Conservation (phyloP, 768 basidiomycete species). For the Russula dissimulans region DNA sequence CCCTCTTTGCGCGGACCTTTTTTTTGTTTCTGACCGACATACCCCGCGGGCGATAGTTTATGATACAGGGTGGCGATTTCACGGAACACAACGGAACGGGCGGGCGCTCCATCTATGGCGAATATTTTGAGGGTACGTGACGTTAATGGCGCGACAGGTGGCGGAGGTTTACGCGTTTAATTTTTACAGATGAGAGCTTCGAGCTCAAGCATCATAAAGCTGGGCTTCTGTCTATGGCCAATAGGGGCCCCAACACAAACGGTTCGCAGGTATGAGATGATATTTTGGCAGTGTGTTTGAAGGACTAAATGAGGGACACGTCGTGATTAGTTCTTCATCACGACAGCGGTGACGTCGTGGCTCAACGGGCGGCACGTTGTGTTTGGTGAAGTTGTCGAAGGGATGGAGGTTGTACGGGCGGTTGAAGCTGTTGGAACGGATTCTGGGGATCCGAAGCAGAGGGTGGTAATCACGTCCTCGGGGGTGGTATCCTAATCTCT, state of each 20-base stretch:
- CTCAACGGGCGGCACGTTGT: constrained; percentile 36
- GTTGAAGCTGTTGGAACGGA: constrained; percentile 26
- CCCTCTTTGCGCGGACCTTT: constrained; percentile 29
- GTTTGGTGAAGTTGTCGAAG: constrained; percentile 36
- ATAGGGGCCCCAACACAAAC: constrained; percentile 42
- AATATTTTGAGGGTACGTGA: constrained; percentile 27
- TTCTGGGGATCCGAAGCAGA: constrained; percentile 3
- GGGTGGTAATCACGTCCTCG: constrained; percentile 15
- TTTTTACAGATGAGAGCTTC: constrained; percentile 33
- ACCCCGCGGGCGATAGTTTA: constrained; percentile 23
- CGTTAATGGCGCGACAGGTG: too few species aligned
- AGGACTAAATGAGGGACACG: neutral
- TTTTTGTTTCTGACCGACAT: neutral
- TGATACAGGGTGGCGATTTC: constrained; percentile 36
- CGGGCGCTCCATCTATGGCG: constrained; percentile 33
- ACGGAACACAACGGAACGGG: constrained; percentile 30
- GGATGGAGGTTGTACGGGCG: constrained; percentile 31
- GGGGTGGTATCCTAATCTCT: constrained; percentile 2
- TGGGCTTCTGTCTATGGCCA: constrained; percentile 42
- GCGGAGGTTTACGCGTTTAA: neutral
- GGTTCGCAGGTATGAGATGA: constrained; percentile 33
- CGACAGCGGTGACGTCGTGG: constrained; percentile 31
- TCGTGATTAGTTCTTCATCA: constrained; percentile 32
- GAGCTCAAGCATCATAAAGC: constrained; percentile 29
- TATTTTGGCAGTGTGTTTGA: neutral